Base-by-base conservation (phyloP, 2,329 filamentous ascomycete species). In the Ascosphaera apis region DNA sequence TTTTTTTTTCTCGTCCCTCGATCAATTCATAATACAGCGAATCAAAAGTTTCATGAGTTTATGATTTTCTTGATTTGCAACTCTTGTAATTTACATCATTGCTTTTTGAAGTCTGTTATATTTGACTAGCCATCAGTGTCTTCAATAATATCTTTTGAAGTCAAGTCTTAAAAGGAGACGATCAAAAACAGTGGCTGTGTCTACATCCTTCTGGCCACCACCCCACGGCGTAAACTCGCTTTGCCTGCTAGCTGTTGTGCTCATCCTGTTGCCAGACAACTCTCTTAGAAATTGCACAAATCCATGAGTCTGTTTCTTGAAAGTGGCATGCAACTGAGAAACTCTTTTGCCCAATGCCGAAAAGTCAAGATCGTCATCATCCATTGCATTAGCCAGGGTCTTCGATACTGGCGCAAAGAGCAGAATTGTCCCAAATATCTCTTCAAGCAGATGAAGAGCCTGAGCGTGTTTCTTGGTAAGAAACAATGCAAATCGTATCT, bases 381-480 rank as follows among this genome's bases (percentile, higher is more conserved):
- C 34, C 7, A 4, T 28, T 3, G 17, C 34, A 13, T 13, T 52
- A 39, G 36, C 39, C 13, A 38, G 40, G 44, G 42, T 41, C 47
- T 50, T 42, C 35, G 48, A 53, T 25, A 55, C 41, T 31, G 53
- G 48, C 37, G 74, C 71, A 48, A 88, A 88, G 9, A 63, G 58
- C 8, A 92, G 57, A n/a, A 91, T 66, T 0, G 69, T 54, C 1
- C 62, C 60, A 42, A 91, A 86, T 1, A 86, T 77, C 13, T 78
- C 75, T 41, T 91, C 77, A 0, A 92, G 57, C 0, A 91, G 56
- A 28, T 66, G 67, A 42, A 83, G 61, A 0, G 83, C 69, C 1
- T 79, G 74, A 39, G 71, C 63, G 50, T 91, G 82, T 25, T 77
- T 64, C 46, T 77, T 79, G 39, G 77, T 67, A 2, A 91, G 58